A percentile compares a stretch with the other conserved stretches of the same genome.
Evolutionary conservation across 192 early-diverging fungal species (phyloP).

Genomic region (Glomus cerebriforme): DNA sequence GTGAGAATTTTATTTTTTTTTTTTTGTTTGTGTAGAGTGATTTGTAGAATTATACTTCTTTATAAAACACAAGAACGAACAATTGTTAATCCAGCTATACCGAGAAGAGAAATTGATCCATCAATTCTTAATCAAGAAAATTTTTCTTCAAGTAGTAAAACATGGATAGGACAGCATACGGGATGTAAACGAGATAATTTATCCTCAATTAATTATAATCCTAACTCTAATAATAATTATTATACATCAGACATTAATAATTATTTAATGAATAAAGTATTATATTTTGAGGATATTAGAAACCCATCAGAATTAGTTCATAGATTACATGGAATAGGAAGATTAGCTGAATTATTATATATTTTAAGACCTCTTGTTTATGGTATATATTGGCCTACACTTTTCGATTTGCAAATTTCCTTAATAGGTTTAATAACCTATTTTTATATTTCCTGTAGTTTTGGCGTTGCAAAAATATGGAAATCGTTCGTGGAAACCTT

Average conservation of each 20-base stretch:
- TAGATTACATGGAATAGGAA: slow-evolving; percentile 50
- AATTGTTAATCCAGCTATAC: slow-evolving; percentile 15
- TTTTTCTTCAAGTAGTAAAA: not conserved
- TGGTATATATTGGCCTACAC: slow-evolving; percentile 47
- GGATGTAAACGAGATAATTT: not conserved
- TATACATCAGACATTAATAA: slow-evolving; percentile 55
- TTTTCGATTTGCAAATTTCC: not conserved
- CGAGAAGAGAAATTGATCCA: slow-evolving; percentile 31
- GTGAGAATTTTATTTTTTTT: not conserved
- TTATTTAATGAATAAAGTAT: slow-evolving; percentile 54
- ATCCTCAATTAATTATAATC: slow-evolving; percentile 44
- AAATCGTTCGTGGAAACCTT: slow-evolving; percentile 76
- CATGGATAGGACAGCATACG: not conserved
- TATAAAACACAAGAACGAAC: slow-evolving; percentile 11
- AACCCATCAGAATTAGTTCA: slow-evolving; percentile 74
- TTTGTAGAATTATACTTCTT: slow-evolving; percentile 25
- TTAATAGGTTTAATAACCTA: not conserved
- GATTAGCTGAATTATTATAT: slow-evolving; percentile 76
- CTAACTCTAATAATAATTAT: slow-evolving; percentile 62
- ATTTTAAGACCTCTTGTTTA: slow-evolving; percentile 86
- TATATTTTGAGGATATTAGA: slow-evolving; percentile 63
- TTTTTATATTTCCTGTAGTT: slow-evolving; percentile 45
- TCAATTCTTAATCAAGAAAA: slow-evolving; percentile 18
- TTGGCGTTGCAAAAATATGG: slow-evolving; percentile 77
- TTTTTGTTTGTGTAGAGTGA: slow-evolving; percentile 27